A percentile compares a stretch with the other conserved stretches of the same genome.
Conservation (phyloP, 345 rosid genomes). For the Hibiscus tridactylites region DNA sequence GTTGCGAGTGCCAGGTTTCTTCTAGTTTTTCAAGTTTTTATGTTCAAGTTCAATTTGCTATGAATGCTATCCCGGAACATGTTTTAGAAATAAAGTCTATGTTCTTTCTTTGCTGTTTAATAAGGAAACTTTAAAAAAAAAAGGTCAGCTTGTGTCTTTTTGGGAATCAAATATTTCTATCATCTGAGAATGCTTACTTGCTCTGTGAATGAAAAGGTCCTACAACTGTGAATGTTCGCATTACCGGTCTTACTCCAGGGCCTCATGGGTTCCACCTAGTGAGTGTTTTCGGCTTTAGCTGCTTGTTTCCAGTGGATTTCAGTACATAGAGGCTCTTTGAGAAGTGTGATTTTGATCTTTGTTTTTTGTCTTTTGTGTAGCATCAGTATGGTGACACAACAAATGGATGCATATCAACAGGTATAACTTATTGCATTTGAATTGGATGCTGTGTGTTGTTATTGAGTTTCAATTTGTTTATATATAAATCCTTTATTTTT, state of each 20-base stretch:
- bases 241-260: conserved; percentile 85
- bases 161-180: background rate
- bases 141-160: background rate
- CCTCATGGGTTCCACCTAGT: conserved; percentile 41
- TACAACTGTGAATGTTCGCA: conserved; percentile 79
- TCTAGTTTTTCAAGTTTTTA: background rate
- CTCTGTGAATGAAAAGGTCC: conserved; percentile 47
- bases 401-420: conserved; percentile 96
- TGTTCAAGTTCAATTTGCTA: background rate
- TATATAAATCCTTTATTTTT: background rate
- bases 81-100: background rate
- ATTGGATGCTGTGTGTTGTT: background rate
- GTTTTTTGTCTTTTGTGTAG: conserved; percentile 26
- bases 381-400: conserved; percentile 98
- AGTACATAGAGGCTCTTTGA: background rate
- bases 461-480: background rate
- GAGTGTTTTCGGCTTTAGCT: conserved; percentile 21
- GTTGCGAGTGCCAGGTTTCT: background rate
- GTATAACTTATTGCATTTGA: conserved; percentile 24
- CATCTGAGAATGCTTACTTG: conserved; percentile 7
- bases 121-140: background rate
- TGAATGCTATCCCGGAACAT: background rate
- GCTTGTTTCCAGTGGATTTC: conserved; percentile 4
- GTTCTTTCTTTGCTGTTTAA: background rate
- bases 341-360: background rate